Percentiles rank a stretch among this genome's conserved stretches.
Evolutionary conservation across 495 filamentous ascomycete genomes (phyloP).

Genomic region (Daldinia vernicosa): DNA sequence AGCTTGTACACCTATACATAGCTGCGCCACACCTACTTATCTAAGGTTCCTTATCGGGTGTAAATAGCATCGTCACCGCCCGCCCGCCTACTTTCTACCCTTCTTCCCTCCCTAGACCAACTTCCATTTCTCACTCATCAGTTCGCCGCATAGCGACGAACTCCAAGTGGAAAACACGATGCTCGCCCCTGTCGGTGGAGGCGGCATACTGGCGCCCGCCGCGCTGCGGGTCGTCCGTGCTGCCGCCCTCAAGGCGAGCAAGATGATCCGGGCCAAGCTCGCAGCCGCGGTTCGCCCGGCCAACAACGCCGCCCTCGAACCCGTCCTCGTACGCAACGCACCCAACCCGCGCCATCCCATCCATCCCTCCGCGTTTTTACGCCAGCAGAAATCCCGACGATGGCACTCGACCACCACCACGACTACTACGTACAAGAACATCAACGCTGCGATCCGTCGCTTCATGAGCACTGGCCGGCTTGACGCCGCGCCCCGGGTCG

Average conservation of each 20-base stretch:
- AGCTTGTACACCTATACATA: too few species aligned
- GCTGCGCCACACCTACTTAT: slow-evolving; percentile 37
- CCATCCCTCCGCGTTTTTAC: slow-evolving; percentile 74
- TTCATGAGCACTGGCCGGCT: slow-evolving; percentile 67
- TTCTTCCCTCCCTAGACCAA: slow-evolving; percentile 34
- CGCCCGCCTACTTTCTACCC: slow-evolving; percentile 7
- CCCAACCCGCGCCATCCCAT: slow-evolving; percentile 69
- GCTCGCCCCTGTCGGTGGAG: slow-evolving; percentile 63
- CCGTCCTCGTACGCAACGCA: slow-evolving; percentile 57
- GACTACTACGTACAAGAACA: slow-evolving; percentile 55
- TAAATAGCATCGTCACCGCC: slow-evolving; percentile 33
- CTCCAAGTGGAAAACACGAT: slow-evolving; percentile 52
- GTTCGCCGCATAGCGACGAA: slow-evolving; percentile 46
- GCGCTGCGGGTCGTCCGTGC: slow-evolving; percentile 73
- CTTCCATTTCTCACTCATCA: slow-evolving; percentile 35
- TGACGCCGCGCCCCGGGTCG: slow-evolving; percentile 59
- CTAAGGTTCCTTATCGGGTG: slow-evolving; percentile 29
- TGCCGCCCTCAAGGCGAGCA: slow-evolving; percentile 70
- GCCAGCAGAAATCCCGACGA: slow-evolving; percentile 72
- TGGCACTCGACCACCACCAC: slow-evolving; percentile 72
- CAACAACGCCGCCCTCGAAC: slow-evolving; percentile 56
- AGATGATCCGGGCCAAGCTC: slow-evolving; percentile 69
- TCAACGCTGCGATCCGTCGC: slow-evolving; percentile 64
- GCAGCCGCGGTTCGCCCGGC: slow-evolving; percentile 61
- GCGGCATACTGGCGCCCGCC: slow-evolving; percentile 76